phyloP scores from a whole-genome alignment of 2,329 filamentous ascomycete genomes.

The Neoarthrinium moseri region DNA sequence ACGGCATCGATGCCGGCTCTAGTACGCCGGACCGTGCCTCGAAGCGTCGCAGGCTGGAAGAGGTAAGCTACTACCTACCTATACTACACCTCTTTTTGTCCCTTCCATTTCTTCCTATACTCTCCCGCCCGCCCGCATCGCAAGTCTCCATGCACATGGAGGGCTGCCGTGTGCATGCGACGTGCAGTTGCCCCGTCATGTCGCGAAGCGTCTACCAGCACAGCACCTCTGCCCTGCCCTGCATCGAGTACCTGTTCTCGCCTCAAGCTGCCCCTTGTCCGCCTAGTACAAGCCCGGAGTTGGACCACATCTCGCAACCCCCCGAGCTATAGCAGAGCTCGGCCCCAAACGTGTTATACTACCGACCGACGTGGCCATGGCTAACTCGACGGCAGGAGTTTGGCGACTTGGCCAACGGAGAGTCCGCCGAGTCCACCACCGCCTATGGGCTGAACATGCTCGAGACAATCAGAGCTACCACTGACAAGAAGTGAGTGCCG shows the following conservation, averaged over 20 bases:
- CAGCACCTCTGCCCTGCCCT: no score
- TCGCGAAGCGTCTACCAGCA: no score
- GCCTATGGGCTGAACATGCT: slow-evolving; percentile 72
- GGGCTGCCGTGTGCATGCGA: neutral
- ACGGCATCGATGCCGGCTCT: slow-evolving; percentile 37
- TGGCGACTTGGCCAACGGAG: slow-evolving; percentile 51
- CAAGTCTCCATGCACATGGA: neutral
- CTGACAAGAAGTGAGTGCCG: slow-evolving; percentile 73
- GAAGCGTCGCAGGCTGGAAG: slow-evolving; percentile 54
- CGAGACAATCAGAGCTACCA: slow-evolving; percentile 70
- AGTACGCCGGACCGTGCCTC: slow-evolving; percentile 52
- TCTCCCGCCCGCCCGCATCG: neutral
- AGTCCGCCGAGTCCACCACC: slow-evolving; percentile 68
- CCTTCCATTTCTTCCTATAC: neutral
- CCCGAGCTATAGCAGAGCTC: neutral
- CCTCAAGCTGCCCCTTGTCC: no score
- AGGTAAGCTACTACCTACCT: no score
- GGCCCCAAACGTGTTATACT: neutral
- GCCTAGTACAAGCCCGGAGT: no score
- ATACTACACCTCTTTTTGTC: no score
- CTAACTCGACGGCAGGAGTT: slow-evolving; percentile 33
- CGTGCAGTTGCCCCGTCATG: neutral
- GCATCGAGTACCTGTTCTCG: no score
- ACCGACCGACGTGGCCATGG: neutral
- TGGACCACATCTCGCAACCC: no score